These are phyloP conservation scores for Sequoiadendron giganteum DNA, from an alignment of 75 land plant species.

Conservation along the genomic window DNA sequence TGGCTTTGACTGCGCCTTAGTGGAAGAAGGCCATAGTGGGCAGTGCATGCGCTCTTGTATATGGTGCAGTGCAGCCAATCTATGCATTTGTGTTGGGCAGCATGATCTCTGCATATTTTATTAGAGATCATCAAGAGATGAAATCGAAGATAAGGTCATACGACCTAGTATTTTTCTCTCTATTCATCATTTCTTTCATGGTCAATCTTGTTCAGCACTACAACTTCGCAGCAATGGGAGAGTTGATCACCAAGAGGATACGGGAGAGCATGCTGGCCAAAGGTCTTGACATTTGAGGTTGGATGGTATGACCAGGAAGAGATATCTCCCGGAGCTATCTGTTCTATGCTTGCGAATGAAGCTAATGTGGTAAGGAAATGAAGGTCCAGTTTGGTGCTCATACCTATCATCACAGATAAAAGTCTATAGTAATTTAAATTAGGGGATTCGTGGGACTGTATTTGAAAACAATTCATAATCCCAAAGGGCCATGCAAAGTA, in stretches of 20 bases:
- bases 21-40: slow-evolving; percentile 73
- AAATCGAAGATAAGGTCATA: slow-evolving; percentile 32
- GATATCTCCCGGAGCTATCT: slow-evolving; percentile 65
- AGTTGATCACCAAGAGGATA: slow-evolving; percentile 52
- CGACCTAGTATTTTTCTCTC: slow-evolving; percentile 44
- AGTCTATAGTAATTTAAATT: background rate
- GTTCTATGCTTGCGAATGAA: slow-evolving; percentile 47
- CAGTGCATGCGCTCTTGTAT: slow-evolving; percentile 54
- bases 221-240: slow-evolving; percentile 79
- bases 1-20: slow-evolving; percentile 66
- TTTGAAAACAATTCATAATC: background rate
- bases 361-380: slow-evolving; percentile 36
- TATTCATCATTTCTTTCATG: slow-evolving; percentile 44
- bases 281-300: slow-evolving; percentile 68
- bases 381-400: background rate
- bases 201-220: slow-evolving; percentile 70
- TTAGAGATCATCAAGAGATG: slow-evolving; percentile 50
- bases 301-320: slow-evolving; percentile 90
- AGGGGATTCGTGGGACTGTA: background rate
- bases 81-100: slow-evolving; percentile 77
- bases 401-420: background rate
- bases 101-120: slow-evolving; percentile 68
- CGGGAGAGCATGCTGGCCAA: slow-evolving; percentile 62
- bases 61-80: slow-evolving; percentile 69
- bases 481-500: too few relatives aligned